Base-by-base conservation (phyloP, 1,139 yeast genomes). In the Candida sp. region DNA sequence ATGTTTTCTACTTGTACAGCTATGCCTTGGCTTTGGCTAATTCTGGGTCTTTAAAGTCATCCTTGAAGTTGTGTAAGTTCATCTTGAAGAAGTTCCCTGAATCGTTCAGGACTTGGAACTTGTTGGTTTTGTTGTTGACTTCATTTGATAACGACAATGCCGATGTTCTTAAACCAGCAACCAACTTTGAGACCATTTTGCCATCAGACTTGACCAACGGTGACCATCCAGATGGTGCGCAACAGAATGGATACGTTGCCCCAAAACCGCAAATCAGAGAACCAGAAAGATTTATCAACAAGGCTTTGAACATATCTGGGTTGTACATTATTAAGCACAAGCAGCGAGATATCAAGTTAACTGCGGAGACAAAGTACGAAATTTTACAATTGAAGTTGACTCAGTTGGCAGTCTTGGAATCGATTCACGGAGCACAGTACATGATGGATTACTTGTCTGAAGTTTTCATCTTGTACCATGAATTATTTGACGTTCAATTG, bases 331-430 rank as follows among this genome's bases (percentile, higher is more conserved):
- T 62, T 42, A 72, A 70, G 47, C 67, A 70, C 56, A 65, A 63
- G 28, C 69, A 70, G 48, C 61, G 61, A 33, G 70, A 66, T 46
- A 56, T 63, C 8, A 64, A 61, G 28, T 60, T 77, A n/a, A 58
- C 75, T 5, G 52, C 64, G 5, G 67, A 68, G 42, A 75, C 77
- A 50, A 86, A 83, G 60, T 74, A 78, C 59, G 84, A 83, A 54
- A 82, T 86, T 40, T 65, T 91, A 31, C 91, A 90, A 63, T 73
- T 91, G 62, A 89, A 89, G 60, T 75, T 89, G 67, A 87, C 97
- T 0, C 92, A 88, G 58, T 69, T 91, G 47, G 86, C 93, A 3
- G 75, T 91, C 12, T 72, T 85, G 52, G 96, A 90, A 62, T 79
- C 84, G 7, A 70, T 80, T 7, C 76, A 85, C 52, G 94, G 92